Base-by-base conservation (phyloP, 1,139 yeast genomes). In the Meyerozyma sp. region DNA sequence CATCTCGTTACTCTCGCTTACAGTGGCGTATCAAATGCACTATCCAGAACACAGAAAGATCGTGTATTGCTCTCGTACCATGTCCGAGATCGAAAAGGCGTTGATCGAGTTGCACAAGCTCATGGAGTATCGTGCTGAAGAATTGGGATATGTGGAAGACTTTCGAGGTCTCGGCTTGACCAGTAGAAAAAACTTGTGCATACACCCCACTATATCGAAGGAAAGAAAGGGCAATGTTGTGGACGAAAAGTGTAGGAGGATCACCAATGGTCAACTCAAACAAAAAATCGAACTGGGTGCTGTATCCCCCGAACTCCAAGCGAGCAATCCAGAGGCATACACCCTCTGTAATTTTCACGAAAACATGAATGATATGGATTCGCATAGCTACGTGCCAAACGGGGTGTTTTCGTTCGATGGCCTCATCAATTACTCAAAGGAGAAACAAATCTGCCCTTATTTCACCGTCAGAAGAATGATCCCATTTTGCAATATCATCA, bases 21-120 rank as follows among this genome's bases (percentile, higher is more conserved):
- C 98, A 0, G 89, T 93, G 41, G 96, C 98, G 8, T 94, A 93
- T 62, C 99, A 93, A 60, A 82, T 88, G 87, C 87, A 81, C 63
- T 90, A 90, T 61, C 96, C 97, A 6, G 97, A 93, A 58, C 96
- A 89, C 55, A 71, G 98, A 38, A 93, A 93, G 69, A 82, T 93
- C 53, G 88, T 93, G 6, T 93, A 93, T 65, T 93, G 99, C 65
- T 93, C 98, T 5, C 98, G 99, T 76, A 93, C 99, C 32, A 93
- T 93, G 98, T 88, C 97, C 8, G 99, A 93, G 69, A 93, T 93
- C 60, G 98, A 93, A 66, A 93, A 93, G 66, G 98, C 98, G 0
- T 69, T 93, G 61, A 89, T 91, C n/a, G 99, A 93, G 68, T 73
- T 94, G 70, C 84, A 87, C 50, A 82, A 81, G 44, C 71, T 93